These are phyloP conservation scores for Panicum virgatum DNA, from an alignment of 202 grass and related monocot species.

Conservation along the genomic window DNA sequence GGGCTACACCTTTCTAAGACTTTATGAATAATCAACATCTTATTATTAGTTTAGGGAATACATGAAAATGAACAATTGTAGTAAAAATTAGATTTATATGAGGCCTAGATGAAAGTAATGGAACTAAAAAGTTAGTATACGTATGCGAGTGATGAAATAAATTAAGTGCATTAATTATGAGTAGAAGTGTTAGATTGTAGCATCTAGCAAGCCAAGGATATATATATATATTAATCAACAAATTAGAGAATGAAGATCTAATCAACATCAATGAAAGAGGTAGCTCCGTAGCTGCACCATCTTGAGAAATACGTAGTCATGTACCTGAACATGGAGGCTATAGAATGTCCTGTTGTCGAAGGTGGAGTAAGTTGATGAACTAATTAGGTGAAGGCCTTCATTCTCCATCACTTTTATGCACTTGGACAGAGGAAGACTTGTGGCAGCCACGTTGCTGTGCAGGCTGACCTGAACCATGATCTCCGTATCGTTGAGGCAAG, in stretches of 20 bases:
- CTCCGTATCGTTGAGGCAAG: constrained; percentile 58
- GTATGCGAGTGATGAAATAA: neutral
- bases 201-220: neutral
- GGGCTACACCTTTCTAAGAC: neutral
- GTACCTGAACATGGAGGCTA: constrained; percentile 86
- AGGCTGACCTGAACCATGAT: constrained; percentile 83
- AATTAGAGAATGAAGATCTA: neutral
- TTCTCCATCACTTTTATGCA: constrained; percentile 62
- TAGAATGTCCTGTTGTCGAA: constrained; percentile 67
- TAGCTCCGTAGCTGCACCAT: too few relatives aligned
- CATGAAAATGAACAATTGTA: neutral
- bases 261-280: neutral
- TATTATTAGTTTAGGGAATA: neutral
- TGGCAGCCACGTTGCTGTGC: constrained; percentile 28
- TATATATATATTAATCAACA: neutral
- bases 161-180: neutral
- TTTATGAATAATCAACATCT: neutral
- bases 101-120: neutral
- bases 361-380: constrained; percentile 56
- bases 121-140: neutral
- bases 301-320: neutral
- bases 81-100: neutral
- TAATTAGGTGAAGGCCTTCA: constrained; percentile 65
- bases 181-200: neutral
- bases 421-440: constrained; percentile 53